Base-by-base conservation (phyloP, 805 yeast species). In the Peterozyma toletana region DNA sequence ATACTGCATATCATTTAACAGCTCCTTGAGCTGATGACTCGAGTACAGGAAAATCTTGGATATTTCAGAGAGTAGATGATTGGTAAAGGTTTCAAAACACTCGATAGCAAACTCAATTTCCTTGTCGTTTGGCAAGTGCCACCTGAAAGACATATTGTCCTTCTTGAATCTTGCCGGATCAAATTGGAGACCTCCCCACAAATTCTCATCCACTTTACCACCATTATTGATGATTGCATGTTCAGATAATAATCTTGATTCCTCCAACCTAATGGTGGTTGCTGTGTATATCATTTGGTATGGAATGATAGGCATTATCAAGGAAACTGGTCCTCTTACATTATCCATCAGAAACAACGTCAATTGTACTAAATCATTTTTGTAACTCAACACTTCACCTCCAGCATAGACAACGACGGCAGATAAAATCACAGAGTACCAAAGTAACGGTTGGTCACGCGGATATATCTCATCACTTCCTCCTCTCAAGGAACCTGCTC, bases 131-230 rank as follows among this genome's bases (percentile, higher is more conserved):
- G 98, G 97, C 1, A 71, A 58, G 53, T 81, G 87, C 99, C 99
- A 91, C 1, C 70, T 64, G 50, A 88, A 80, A 1, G 68, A 53
- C 31, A 85, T 58, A 48, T 75, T 73, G 11, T 72, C 73, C 11
- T 54, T 44, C 1, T 68, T 56, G 42, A 81, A 78, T 48, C 86
- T 67, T 15, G 60, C 53, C 0, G 68, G 61, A 48, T 73, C 76
- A 51, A 80, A 77, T 51, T 83, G 88, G 46, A 76, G 71, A 0
- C 79, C 88, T 38, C 95, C 95, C 95, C 95, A 86, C 46, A 81
- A 73, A 17, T 69, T 69, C 40, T 71, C 78, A 35, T 62, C 63
- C 10, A 73, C 48, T 27, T 56, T 52, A 6, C 59, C 60, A 1
- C 68, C 72, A 50, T 65, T 51, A 13, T 61, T 56, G 3, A 50